phyloP scores from a whole-genome alignment of 1,284 basidiomycete species.

The Moniliella sp. region DNA sequence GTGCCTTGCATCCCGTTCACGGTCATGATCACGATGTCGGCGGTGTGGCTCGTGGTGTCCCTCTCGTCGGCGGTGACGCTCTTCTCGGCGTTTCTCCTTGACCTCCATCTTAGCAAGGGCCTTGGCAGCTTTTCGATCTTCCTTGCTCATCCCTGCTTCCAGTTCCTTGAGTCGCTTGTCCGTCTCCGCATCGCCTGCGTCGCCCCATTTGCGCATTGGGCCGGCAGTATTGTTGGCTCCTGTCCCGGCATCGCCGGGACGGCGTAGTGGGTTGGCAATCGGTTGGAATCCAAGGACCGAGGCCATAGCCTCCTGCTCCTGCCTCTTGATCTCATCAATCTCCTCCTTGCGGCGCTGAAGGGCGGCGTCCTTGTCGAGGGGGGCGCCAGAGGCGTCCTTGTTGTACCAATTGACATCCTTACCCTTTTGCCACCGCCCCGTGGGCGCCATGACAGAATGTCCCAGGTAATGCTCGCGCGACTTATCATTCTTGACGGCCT shows the following conservation, averaged over 20 bases:
- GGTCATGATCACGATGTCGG: too few relatives aligned
- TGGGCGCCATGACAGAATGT: conserved; percentile 26
- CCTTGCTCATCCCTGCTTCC: conserved; percentile 6
- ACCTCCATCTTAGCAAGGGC: conserved; percentile 9
- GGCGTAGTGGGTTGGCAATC: too few relatives aligned
- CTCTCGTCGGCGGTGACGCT: too few relatives aligned
- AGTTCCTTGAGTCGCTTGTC: neutral
- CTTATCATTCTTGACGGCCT: conserved; percentile 10
- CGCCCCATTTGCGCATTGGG: too few relatives aligned
- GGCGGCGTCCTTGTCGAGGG: conserved; percentile 1
- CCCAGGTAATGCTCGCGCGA: conserved; percentile 30
- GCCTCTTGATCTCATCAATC: conserved; percentile 16
- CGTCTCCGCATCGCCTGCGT: neutral
- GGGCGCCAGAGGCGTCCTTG: conserved; percentile 8
- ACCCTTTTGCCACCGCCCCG: conserved; percentile 27
- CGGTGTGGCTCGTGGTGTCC: too few relatives aligned
- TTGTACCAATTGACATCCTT: conserved; percentile 32
- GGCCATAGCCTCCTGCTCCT: conserved; percentile 23
- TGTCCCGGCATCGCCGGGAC: too few relatives aligned
- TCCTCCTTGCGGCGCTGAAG: conserved; percentile 15
- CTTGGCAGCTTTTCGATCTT: conserved; percentile 11
- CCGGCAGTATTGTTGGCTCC: too few relatives aligned
- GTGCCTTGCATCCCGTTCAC: too few relatives aligned
- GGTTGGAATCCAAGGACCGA: too few relatives aligned
- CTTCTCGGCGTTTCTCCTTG: conserved; percentile 1